Evolutionary conservation across 1,139 yeast genomes (phyloP), one percentile per base, ranked within the genome.

Genomic region (Nakaseomyces kungkrabaensis): DNA sequence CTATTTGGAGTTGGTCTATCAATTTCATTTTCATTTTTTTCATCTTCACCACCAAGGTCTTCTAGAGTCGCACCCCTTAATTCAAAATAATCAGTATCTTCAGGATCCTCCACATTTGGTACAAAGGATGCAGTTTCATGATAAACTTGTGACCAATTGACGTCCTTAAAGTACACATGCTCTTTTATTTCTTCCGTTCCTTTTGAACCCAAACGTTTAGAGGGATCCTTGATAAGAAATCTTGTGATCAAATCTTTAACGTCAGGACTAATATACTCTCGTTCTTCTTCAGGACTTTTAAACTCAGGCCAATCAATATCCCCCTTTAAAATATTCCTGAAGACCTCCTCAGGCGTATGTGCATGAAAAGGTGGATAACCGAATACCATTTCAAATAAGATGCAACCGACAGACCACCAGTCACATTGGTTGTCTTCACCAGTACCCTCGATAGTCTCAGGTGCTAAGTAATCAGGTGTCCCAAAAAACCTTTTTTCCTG

Each of bases 401-500:
- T 89, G 68, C 97, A 92, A 0, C 99, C 99, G 44, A 90, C 78
- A 1, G 97, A 87, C 98, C 98, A 94, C 98, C 98, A 94, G 71
- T 94, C 99, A 37, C 95, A 82, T 43, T 84, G 78, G 58, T 83
- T 92, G 55, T 83, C 88, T 65, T 92, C 97, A 0, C 88, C 87
- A 5, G 76, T 74, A 33, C 97, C 97, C 46, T 78, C 73, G 55
- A 94, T 88, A 0, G 97, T 90, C 63, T 94, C 99, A 0, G 99
- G 99, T 0, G 99, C 95, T 41, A 94, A 75, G 66, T 94, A 94
- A 64, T 94, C 99, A 0, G 99, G 98, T 0, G 99, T 94, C 0
- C 99, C 99, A 37, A 89, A 96, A 62, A 92, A 90, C 56, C 43
- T 47, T 33, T 77, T 79, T 34, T 74, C 70, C 47, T 56, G 60